phyloP scores from a whole-genome alignment of 2,329 filamentous ascomycete species.

The Hyphodiscus sp. region DNA sequence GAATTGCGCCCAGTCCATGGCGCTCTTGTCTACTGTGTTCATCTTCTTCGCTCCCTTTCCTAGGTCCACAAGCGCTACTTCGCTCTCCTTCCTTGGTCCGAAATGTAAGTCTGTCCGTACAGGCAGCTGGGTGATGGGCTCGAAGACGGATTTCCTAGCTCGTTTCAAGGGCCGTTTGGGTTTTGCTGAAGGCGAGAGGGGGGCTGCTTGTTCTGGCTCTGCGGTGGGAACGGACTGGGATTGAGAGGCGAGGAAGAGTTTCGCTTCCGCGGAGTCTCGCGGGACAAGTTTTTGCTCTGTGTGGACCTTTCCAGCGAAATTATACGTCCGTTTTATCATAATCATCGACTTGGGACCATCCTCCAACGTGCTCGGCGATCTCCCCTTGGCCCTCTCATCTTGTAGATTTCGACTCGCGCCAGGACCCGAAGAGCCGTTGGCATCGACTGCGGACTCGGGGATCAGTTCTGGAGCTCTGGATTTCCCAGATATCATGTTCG shows the following conservation, averaged over 20 bases:
- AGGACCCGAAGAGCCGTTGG: background rate
- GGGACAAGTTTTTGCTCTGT: slow-evolving; percentile 66
- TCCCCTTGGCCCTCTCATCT: slow-evolving; percentile 4
- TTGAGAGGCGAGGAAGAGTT: slow-evolving; percentile 52
- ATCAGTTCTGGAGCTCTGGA: slow-evolving; percentile 8
- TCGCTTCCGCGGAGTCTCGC: slow-evolving; percentile 58
- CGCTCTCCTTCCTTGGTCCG: slow-evolving; percentile 35
- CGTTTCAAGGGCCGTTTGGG: slow-evolving; percentile 29
- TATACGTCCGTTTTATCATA: slow-evolving; percentile 65
- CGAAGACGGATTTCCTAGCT: slow-evolving; percentile 51
- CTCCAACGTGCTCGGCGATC: slow-evolving; percentile 18
- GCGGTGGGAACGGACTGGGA: slow-evolving; percentile 11
- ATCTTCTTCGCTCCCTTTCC: slow-evolving; percentile 53
- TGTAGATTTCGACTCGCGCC: background rate
- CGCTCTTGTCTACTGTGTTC: slow-evolving; percentile 65
- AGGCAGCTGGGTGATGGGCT: slow-evolving; percentile 44
- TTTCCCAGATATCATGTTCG: slow-evolving; percentile 51
- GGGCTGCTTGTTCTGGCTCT: slow-evolving; percentile 20
- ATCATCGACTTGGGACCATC: slow-evolving; percentile 37
- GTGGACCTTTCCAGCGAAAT: slow-evolving; percentile 66
- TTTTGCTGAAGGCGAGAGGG: slow-evolving; percentile 16
- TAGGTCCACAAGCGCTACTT: slow-evolving; percentile 32
- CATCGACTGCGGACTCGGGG: slow-evolving; percentile 3
- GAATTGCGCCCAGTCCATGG: slow-evolving; percentile 67
- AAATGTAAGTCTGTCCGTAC: slow-evolving; percentile 53